Evolutionary conservation across 75 land plant species (phyloP).

Genomic region (Sequoia sempervirens): DNA sequence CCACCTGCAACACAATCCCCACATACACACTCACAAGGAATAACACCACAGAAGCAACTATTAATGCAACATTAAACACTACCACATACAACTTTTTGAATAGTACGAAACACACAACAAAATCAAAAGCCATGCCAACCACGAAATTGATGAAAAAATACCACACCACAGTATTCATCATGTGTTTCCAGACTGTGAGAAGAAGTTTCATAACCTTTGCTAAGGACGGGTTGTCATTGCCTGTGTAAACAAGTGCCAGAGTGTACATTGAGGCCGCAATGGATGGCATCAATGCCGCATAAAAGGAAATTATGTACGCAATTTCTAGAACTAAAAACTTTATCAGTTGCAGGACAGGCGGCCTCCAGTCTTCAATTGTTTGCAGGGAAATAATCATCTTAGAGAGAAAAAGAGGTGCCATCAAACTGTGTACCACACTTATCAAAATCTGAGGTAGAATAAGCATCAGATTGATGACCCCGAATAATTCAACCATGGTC

Average conservation of each 20-base stretch:
- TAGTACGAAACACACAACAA: background rate
- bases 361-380: fast-evolving
- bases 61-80: too few relatives aligned
- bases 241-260: background rate
- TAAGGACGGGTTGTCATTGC: background rate
- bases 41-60: background rate
- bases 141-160: background rate
- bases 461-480: too few relatives aligned
- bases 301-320: too few relatives aligned
- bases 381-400: too few relatives aligned
- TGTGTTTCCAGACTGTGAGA: background rate
- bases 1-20: background rate
- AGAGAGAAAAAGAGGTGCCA: too few relatives aligned
- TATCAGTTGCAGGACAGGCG: too few relatives aligned
- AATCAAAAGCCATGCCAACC: background rate
- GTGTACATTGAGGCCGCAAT: too few relatives aligned
- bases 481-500: too few relatives aligned
- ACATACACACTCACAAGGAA: background rate
- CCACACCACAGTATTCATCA: background rate
- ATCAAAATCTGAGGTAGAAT: too few relatives aligned
- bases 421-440: too few relatives aligned
- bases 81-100: background rate
- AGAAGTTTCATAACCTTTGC: background rate
- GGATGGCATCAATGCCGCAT: too few relatives aligned
- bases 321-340: too few relatives aligned